These are phyloP conservation scores for Orbilia quercus DNA, from an alignment of 2,329 filamentous ascomycete genomes.

Conservation along the genomic window DNA sequence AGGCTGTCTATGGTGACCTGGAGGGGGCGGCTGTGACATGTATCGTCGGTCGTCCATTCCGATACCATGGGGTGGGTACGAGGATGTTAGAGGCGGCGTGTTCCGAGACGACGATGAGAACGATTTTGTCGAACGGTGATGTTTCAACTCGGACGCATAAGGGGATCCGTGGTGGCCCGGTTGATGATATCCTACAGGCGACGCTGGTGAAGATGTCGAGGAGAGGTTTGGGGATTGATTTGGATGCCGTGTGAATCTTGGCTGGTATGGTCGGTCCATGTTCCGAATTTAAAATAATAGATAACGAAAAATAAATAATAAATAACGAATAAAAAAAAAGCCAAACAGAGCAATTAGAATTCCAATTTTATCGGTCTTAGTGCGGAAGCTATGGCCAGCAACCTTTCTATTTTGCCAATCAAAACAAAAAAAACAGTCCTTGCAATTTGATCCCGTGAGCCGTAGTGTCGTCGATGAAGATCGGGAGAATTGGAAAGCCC, in stretches of 20 bases:
- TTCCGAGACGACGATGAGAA: slow-evolving; percentile 53
- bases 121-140: slow-evolving; percentile 50
- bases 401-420: slow-evolving; percentile 25
- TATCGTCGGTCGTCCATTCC: slow-evolving; percentile 54
- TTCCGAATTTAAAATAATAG: slow-evolving; percentile 32
- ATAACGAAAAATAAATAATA: too few species aligned
- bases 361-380: slow-evolving; percentile 36
- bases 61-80: slow-evolving; percentile 38
- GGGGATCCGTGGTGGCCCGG: slow-evolving; percentile 48
- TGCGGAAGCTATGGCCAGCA: slow-evolving; percentile 39
- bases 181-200: slow-evolving; percentile 49
- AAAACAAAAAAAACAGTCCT: slow-evolving; percentile 29
- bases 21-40: slow-evolving; percentile 55
- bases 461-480: slow-evolving; percentile 27
- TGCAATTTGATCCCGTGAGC: slow-evolving; percentile 15
- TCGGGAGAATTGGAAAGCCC: background rate
- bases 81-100: slow-evolving; percentile 49
- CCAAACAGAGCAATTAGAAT: slow-evolving; percentile 22
- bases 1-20: slow-evolving; percentile 47
- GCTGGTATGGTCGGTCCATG: slow-evolving; percentile 56
- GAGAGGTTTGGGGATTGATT: slow-evolving; percentile 55
- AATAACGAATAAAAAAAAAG: slow-evolving; percentile 19
- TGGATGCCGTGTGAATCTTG: slow-evolving; percentile 52
- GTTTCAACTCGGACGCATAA: slow-evolving; percentile 48
- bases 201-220: slow-evolving; percentile 50